phyloP scores from a whole-genome alignment of 352 stramenopile species.

The Phytopythium vexans region DNA sequence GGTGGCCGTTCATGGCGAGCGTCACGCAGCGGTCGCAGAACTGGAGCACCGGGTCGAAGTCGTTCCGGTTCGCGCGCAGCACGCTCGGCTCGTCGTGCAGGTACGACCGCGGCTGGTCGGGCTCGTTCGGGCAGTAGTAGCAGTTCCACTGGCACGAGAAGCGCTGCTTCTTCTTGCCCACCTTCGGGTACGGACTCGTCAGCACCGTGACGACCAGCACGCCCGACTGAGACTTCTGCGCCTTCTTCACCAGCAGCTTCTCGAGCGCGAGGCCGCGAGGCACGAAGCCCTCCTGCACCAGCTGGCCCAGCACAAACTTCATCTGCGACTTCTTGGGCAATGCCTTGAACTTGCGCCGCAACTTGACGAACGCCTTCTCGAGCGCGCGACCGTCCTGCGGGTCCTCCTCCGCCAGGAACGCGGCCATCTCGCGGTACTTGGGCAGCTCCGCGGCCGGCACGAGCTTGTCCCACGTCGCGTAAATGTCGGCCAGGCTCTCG shows the following conservation, averaged over 20 bases:
- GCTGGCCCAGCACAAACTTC: conserved; percentile 79
- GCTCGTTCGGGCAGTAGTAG: conserved; percentile 94
- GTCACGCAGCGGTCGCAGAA: conserved; percentile 90
- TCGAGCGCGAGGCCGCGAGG: conserved; percentile 55
- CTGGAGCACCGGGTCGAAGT: conserved; percentile 91
- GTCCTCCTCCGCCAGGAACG: conserved; percentile 72
- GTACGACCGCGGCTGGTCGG: conserved; percentile 89
- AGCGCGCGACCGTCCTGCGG: conserved; percentile 76
- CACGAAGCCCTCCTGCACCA: conserved; percentile 63
- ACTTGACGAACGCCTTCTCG: conserved; percentile 80
- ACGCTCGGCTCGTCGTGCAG: conserved; percentile 92
- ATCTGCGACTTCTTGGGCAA: conserved; percentile 91
- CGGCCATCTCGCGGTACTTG: conserved; percentile 76
- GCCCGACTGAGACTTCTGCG: conserved; percentile 86
- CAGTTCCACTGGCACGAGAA: conserved; percentile 95
- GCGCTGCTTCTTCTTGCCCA: conserved; percentile 80
- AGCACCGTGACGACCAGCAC: conserved; percentile 92
- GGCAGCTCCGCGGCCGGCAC: conserved; percentile 60
- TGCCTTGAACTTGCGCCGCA: conserved; percentile 87
- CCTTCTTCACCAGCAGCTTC: conserved; percentile 87
- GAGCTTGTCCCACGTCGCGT: conserved; percentile 81
- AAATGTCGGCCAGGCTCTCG: conserved; percentile 86
- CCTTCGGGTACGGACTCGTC: conserved; percentile 87
- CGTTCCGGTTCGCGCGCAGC: conserved; percentile 88
- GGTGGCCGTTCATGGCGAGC: conserved; percentile 90